phyloP scores from a whole-genome alignment of 768 basidiomycete genomes.

The Royoungia palumana region DNA sequence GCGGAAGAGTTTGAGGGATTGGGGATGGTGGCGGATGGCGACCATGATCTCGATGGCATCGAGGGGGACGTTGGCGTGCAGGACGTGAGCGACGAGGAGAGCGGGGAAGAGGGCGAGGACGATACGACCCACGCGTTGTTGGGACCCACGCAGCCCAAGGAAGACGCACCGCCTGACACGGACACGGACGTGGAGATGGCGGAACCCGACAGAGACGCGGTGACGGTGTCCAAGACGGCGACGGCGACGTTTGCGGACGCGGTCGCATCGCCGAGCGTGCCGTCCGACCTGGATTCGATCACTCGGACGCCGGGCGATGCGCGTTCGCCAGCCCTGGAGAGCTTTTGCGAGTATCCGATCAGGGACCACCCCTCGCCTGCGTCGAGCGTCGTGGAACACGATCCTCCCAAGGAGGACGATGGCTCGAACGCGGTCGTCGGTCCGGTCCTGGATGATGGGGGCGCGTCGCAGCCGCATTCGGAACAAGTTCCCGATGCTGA shows the following conservation, averaged over 20 bases:
- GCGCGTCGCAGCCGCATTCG: neutral
- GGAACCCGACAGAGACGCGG: neutral
- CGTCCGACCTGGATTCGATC: slow-evolving; percentile 28
- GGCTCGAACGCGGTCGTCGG: neutral
- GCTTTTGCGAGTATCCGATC: slow-evolving; percentile 23
- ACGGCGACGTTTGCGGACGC: slow-evolving; percentile 10
- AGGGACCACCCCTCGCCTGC: slow-evolving; percentile 26
- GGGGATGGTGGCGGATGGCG: slow-evolving; percentile 13
- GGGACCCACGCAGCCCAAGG: slow-evolving; percentile 7
- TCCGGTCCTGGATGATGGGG: neutral
- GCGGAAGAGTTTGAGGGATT: slow-evolving; percentile 41
- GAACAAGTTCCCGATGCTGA: neutral
- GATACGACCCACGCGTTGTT: slow-evolving; percentile 29
- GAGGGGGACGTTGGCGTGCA: slow-evolving; percentile 17
- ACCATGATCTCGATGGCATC: slow-evolving; percentile 1
- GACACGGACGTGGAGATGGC: slow-evolving; percentile 4
- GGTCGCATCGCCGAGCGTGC: slow-evolving; percentile 21
- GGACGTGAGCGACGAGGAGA: slow-evolving; percentile 39
- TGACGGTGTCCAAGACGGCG: neutral
- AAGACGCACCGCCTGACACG: neutral
- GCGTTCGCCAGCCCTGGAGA: slow-evolving; percentile 22
- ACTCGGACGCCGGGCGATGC: slow-evolving; percentile 21
- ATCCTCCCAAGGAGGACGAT: slow-evolving; percentile 13
- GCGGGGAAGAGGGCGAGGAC: slow-evolving; percentile 35
- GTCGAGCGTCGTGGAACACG: slow-evolving; percentile 27